These are phyloP conservation scores for Trichosporon ovoides DNA, from an alignment of 1,284 basidiomycete genomes.

Conservation along the genomic window DNA sequence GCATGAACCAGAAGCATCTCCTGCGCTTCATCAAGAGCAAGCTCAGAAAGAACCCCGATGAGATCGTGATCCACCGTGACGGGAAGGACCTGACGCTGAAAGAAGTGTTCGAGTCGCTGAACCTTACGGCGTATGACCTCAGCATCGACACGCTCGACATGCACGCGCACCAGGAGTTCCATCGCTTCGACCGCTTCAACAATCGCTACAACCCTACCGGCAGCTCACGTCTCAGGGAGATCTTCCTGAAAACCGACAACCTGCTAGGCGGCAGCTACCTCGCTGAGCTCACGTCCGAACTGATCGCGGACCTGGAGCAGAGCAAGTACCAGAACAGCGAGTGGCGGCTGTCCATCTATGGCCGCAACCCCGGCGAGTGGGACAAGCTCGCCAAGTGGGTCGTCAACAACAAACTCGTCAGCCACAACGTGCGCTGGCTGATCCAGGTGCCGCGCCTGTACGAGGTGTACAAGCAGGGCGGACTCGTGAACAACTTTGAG, in stretches of 20 bases:
- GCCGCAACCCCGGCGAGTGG: conserved; percentile 74
- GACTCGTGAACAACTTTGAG: conserved; percentile 79
- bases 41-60: conserved; percentile 57
- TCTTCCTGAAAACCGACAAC: conserved; percentile 98
- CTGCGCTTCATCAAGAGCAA: conserved; percentile 98
- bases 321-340: conserved; percentile 99
- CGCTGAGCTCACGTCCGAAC: conserved; percentile 79
- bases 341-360: conserved; percentile 96
- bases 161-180: conserved; percentile 96
- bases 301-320: conserved; percentile 93
- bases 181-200: conserved; percentile 95
- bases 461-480: conserved; percentile 89
- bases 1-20: conserved; percentile 99
- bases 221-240: conserved; percentile 89
- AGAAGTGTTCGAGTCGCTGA: conserved; percentile 92
- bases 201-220: conserved; percentile 55
- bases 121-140: conserved; percentile 93
- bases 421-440: conserved; percentile 96
- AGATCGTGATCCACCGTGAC: conserved; percentile 93
- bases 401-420: conserved; percentile 84
- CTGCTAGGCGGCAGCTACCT: conserved; percentile 85
- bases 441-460: conserved; percentile 95
- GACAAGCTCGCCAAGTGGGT: conserved; percentile 98
- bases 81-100: conserved; percentile 80
- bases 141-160: conserved; percentile 99